phyloP scores from a whole-genome alignment of 2,329 filamentous ascomycete species.

The Pochonia chlamydosporia region DNA sequence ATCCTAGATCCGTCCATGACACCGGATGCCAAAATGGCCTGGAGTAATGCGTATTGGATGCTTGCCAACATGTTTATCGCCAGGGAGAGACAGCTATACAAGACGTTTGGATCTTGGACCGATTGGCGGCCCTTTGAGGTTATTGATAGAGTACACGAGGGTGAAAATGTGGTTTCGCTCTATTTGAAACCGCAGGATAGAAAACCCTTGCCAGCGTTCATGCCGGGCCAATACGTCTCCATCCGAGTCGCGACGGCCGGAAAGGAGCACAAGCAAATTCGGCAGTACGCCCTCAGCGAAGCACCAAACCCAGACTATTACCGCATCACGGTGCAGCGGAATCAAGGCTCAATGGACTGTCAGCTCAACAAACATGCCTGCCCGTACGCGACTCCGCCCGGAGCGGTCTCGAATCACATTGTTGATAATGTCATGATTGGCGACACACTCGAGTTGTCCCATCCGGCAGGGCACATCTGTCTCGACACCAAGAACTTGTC shows the following conservation, averaged over 20 bases:
- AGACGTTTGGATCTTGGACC: conserved; percentile 55
- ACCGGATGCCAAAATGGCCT: conserved; percentile 57
- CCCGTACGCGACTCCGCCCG: conserved; percentile 41
- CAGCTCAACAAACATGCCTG: conserved; percentile 13
- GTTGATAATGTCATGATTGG: conserved; percentile 57
- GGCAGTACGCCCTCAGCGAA: conserved; percentile 70
- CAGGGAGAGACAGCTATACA: conserved; percentile 59
- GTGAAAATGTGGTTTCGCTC: conserved; percentile 64
- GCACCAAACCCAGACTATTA: conserved; percentile 56
- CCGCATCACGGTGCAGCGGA: conserved; percentile 66
- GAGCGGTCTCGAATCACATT: conserved; percentile 64
- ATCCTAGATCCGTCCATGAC: conserved; percentile 63
- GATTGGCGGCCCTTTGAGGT: conserved; percentile 65
- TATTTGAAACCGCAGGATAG: conserved; percentile 60
- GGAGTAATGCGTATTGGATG: conserved; percentile 67
- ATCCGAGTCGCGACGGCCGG: conserved; percentile 52
- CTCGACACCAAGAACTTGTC: conserved; percentile 36
- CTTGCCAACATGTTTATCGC: conserved; percentile 67
- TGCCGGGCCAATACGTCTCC: conserved; percentile 69
- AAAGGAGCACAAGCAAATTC: conserved; percentile 54
- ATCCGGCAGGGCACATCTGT: conserved; percentile 59
- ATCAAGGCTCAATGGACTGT: conserved; percentile 41
- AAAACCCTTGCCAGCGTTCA: conserved; percentile 54
- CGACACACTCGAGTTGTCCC: conserved; percentile 58
- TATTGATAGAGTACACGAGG: conserved; percentile 57